Percentiles rank a stretch among this genome's conserved stretches.
Evolutionary conservation across 2,329 filamentous ascomycete genomes (phyloP).

Genomic region (Neocatenulostroma microsporum): DNA sequence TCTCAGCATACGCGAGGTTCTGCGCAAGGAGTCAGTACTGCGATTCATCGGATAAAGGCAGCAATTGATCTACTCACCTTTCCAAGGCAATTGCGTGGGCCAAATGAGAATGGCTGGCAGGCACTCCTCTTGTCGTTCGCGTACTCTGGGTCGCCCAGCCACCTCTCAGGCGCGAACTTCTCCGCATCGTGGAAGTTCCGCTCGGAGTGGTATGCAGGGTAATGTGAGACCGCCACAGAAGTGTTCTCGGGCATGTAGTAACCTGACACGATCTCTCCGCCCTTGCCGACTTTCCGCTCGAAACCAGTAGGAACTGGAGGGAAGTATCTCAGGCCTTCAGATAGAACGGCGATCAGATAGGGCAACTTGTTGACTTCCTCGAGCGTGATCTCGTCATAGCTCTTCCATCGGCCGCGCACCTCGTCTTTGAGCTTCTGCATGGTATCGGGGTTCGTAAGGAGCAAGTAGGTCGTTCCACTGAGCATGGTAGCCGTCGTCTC

Average conservation of each 20-base stretch:
- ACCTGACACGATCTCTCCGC: too few relatives aligned
- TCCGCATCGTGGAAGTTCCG: conserved; percentile 21
- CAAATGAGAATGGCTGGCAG: conserved; percentile 27
- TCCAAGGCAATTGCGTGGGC: conserved; percentile 25
- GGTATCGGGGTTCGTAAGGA: conserved; percentile 54
- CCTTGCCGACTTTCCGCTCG: too few relatives aligned
- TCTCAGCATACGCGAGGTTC: conserved; percentile 31
- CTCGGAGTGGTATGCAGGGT: conserved; percentile 16
- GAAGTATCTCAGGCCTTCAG: conserved; percentile 31
- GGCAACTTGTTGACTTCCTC: conserved; percentile 27
- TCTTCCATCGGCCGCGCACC: conserved; percentile 34
- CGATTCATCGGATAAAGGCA: not conserved
- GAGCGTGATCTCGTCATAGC: conserved; percentile 29
- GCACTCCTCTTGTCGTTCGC: conserved; percentile 21
- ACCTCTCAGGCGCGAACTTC: conserved; percentile 26
- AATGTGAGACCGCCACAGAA: conserved; percentile 20
- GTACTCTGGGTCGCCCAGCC: conserved; percentile 23
- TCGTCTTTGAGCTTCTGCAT: conserved; percentile 52
- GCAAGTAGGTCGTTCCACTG: conserved; percentile 61
- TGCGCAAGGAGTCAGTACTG: conserved; percentile 4
- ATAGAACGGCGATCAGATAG: conserved; percentile 33
- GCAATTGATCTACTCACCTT: too few relatives aligned
- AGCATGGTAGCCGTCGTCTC: conserved; percentile 72
- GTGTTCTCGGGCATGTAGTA: too few relatives aligned
- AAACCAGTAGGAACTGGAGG: conserved; percentile 29